Base-by-base conservation (phyloP, 768 basidiomycete genomes). In the Leccinum disarticulatum region DNA sequence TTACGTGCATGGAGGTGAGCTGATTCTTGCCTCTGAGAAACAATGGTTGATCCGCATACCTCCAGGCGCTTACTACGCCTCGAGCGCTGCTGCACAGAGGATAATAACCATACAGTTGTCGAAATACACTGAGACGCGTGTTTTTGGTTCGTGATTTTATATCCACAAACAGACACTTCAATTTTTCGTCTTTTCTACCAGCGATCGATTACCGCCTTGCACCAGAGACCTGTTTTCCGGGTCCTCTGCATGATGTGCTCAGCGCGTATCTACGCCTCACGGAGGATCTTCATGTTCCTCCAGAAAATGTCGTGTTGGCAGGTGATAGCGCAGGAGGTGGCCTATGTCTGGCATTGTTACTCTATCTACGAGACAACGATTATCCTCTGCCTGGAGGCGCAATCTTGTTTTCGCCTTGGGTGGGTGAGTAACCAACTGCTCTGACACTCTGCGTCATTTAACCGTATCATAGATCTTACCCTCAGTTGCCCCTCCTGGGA, bases 401-500 rank as follows among this genome's bases (percentile, higher is more conserved):
- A 8, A 91, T 98, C 30, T 73, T 97, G 41, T 87, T 98, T 84
- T 94, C 90, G 25, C 95, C 95, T 5, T 98, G 95, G 95, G 93
- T 96, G 64, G 94, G 95, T 88, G 59, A 77, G 91, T 83, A 30
- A 19, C 15, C 82, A 31, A n/a, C 17, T 56, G 4, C 57, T 15
- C 33, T 43, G 35, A 10, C 60, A 35, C 36, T 51, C 47, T 33
- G 52, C 52, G 63, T 63, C 54, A 17, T 56, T 52, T 59, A 38
- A 68, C 54, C 17, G 7, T 47, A 25, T 19, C 36, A 19, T 64
- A 92, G 93, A 96, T 73, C 76, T 99, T 62, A 98, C 97, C 0
- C 92, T 97, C 86, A 95, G 93, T 64, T 98, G 95, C 72, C 92
- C 95, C 57, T 96, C 94, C n/a, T 98, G 96, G 93, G 93, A 96